Base-by-base conservation (phyloP, 163 green algal genomes). In the Scenedesmus sp. region DNA sequence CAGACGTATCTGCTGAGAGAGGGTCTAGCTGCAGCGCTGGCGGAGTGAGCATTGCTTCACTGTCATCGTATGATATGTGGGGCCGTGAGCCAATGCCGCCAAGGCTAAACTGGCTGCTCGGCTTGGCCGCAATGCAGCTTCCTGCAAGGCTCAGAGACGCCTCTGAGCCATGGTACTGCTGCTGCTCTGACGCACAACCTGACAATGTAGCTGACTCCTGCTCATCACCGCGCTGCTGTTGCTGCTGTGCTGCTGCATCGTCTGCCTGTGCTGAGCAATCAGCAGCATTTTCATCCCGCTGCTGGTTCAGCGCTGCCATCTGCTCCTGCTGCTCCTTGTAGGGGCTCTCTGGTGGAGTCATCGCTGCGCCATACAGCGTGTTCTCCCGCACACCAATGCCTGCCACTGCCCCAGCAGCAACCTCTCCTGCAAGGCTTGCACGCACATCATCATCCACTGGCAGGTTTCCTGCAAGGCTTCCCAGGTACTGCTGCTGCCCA, bases 341-440 rank as follows among this genome's bases (percentile, higher is more conserved):
- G 70, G 70, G 70, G 70, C 70, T 79, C 4, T 79, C 70, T 3
- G 70, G 70, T 2, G 77, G 77, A 3, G 52, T 85, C 13, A 57
- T 85, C 0, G 77, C 77, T 10, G 77, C 23, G 46, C 77, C 77
- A 62, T 83, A 90, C 46, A 90, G 64, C 46, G 15, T 82, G 46
- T 82, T 90, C 15, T 82, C 85, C 3, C 74, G 85, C 10, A 83
- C 66, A 18, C 85, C 85, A 57, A 90, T 82, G 34, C 34, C 85
- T 66, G 85, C 85, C 26, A 83, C 85, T 12, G 83, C 34, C 23
- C 46, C 85, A 54, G 85, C 85, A 52, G 64, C 8, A 46, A 90
- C 64, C 23, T 90, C 85, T 23, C 34, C 85, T 66, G 57, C n/a
- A 20, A 73, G 16, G 59, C 84, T 79, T 23, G 16, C 12, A 9